Evolutionary conservation across 495 filamentous ascomycete genomes (phyloP).

Genomic region (Lophiotrema nucula): DNA sequence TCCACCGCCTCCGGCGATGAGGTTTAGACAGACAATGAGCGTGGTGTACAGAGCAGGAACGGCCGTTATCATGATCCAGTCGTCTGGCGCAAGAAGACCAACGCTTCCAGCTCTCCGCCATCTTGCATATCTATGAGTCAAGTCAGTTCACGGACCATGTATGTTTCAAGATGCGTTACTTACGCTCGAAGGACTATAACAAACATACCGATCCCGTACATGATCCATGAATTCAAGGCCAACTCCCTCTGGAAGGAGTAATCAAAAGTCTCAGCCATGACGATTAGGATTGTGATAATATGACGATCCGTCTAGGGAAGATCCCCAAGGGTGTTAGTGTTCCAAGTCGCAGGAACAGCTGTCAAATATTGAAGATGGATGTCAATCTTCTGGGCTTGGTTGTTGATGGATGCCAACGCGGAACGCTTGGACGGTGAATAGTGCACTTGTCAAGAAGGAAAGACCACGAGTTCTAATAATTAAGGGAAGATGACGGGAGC

Average conservation of each 20-base stretch:
- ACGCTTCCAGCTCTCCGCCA: constrained; percentile 43
- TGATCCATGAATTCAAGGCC: constrained; percentile 27
- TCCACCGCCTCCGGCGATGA: constrained; percentile 53
- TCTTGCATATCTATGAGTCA: constrained; percentile 46
- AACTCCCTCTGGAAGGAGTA: constrained; percentile 25
- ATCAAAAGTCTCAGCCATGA: constrained; percentile 24
- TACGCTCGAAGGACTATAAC: constrained; percentile 30
- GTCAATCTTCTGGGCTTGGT: too few relatives aligned
- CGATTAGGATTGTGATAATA: too few relatives aligned
- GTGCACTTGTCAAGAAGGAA: too few relatives aligned
- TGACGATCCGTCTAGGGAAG: too few relatives aligned
- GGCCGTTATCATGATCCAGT: constrained; percentile 53
- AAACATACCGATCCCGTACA: constrained; percentile 29
- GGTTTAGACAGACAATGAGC: constrained; percentile 53
- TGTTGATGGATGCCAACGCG: too few relatives aligned
- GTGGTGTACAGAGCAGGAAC: constrained; percentile 48
- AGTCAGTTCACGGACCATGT: neutral
- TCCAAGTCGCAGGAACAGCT: too few relatives aligned
- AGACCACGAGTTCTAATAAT: too few relatives aligned
- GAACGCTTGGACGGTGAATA: too few relatives aligned
- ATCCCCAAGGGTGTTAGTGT: too few relatives aligned
- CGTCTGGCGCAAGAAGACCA: constrained; percentile 49
- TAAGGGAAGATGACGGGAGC: too few relatives aligned
- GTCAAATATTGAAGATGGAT: too few relatives aligned
- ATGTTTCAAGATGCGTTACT: neutral